These are phyloP conservation scores for Phaseolus lunatus DNA, from an alignment of 306 rosid genomes.

Conservation along the genomic window DNA sequence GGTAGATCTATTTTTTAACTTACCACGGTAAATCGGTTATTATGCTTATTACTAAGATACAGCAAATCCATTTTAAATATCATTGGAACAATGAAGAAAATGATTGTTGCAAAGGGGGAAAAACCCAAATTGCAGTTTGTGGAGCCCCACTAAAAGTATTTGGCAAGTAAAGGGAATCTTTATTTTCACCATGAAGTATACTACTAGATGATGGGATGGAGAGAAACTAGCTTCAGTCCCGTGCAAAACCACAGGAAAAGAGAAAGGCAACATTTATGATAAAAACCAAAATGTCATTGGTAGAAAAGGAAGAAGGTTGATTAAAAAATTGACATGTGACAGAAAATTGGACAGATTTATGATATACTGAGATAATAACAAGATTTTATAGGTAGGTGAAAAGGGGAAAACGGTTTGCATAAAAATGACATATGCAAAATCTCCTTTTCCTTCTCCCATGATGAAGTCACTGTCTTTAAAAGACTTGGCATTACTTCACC, in stretches of 20 bases:
- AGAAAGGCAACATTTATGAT: slow-evolving; percentile 12
- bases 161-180: slow-evolving; percentile 55
- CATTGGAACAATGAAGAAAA: slow-evolving; percentile 53
- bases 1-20: not conserved
- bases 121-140: too few relatives aligned
- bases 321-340: slow-evolving; percentile 24
- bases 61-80: slow-evolving; percentile 45
- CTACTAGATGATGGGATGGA: slow-evolving; percentile 28
- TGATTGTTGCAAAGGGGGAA: too few relatives aligned
- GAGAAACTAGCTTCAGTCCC: slow-evolving; percentile 18
- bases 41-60: slow-evolving; percentile 9
- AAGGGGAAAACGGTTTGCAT: slow-evolving; percentile 51
- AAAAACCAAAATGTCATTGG: slow-evolving; percentile 1
- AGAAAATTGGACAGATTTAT: slow-evolving; percentile 11
- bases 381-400: slow-evolving; percentile 49
- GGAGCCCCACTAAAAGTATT: slow-evolving; percentile 50
- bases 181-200: slow-evolving; percentile 49
- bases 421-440: slow-evolving; percentile 59
- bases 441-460: slow-evolving; percentile 59
- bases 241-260: slow-evolving; percentile 34
- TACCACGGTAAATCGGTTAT: not conserved
- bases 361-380: slow-evolving; percentile 31
- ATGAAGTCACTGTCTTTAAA: slow-evolving; percentile 68
- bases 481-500: slow-evolving; percentile 50
- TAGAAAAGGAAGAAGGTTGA: not conserved